A percentile compares a stretch with the other conserved stretches of the same genome.
phyloP scores from a whole-genome alignment of 345 rosid species.

The Gossypioides kirkii region DNA sequence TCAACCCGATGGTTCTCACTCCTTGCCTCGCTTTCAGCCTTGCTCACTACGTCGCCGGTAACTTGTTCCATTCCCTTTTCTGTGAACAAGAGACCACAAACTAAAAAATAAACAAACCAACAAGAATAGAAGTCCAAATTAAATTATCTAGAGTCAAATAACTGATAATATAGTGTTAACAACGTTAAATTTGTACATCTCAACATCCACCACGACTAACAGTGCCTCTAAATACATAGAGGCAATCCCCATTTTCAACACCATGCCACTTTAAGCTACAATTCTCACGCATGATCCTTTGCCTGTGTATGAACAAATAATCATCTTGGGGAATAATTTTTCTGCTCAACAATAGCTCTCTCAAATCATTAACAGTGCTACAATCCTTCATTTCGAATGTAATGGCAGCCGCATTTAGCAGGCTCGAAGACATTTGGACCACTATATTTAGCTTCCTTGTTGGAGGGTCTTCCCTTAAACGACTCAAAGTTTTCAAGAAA shows the following conservation, averaged over 20 bases:
- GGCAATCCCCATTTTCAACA: conserved; percentile 42
- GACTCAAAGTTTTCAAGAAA: conserved; percentile 39
- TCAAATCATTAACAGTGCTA: conserved; percentile 52
- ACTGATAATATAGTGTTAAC: too few relatives aligned
- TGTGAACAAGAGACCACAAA: too few relatives aligned
- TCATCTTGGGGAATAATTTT: conserved; percentile 60
- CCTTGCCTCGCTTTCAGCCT: conserved; percentile 54
- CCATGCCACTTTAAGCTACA: conserved; percentile 46
- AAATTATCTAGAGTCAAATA: too few relatives aligned
- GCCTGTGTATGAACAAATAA: conserved; percentile 79
- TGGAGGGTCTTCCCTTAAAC: conserved; percentile 38
- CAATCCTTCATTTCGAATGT: conserved; percentile 64
- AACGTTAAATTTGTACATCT: not conserved
- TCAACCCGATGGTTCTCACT: conserved; percentile 10
- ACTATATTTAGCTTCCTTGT: conserved; percentile 36
- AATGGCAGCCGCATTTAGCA: conserved; percentile 59
- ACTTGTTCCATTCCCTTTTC: conserved; percentile 55
- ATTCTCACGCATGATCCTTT: conserved; percentile 64
- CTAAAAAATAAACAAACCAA: too few relatives aligned
- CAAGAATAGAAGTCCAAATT: too few relatives aligned
- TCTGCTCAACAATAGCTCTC: conserved; percentile 37
- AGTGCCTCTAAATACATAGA: conserved; percentile 75
- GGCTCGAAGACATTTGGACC: conserved; percentile 70
- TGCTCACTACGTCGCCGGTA: conserved; percentile 53
- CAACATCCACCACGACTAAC: conserved; percentile 33